Percentiles rank a stretch among this genome's conserved stretches.
Conservation (phyloP, 192 early-diverging fungal genomes). For the Ambispora gerdemannii region DNA sequence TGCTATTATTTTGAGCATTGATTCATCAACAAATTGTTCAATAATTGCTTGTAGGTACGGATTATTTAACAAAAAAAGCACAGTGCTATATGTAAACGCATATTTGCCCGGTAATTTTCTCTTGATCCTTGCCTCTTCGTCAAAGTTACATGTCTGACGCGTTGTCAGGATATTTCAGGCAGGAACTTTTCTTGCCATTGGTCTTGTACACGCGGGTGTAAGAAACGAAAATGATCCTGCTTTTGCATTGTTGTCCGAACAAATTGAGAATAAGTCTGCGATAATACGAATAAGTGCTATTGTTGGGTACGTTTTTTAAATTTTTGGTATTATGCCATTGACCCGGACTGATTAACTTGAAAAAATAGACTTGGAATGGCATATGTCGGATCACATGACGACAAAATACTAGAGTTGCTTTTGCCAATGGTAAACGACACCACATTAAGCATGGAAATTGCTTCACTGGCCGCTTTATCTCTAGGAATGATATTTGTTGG, state of each 20-base stretch:
- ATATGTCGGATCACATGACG: constrained; percentile 85
- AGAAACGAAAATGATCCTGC: constrained; percentile 91
- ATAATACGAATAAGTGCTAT: constrained; percentile 75
- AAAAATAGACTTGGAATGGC: constrained; percentile 81
- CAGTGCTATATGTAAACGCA: background rate
- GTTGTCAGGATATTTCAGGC: constrained; percentile 44
- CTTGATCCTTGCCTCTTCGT: background rate
- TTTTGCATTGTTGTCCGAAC: constrained; percentile 81
- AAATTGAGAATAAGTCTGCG: constrained; percentile 58
- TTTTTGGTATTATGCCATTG: background rate
- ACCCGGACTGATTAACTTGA: background rate
- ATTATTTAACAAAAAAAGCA: background rate
- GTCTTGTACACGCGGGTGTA: constrained; percentile 86
- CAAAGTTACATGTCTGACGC: background rate
- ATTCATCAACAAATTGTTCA: background rate
- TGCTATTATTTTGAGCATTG: background rate
- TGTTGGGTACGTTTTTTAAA: constrained; percentile 55
- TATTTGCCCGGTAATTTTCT: background rate
- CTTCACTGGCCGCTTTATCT: constrained; percentile 84
- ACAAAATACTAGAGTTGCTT: constrained; percentile 81
- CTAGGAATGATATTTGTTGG: constrained; percentile 93
- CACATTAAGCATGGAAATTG: constrained; percentile 79
- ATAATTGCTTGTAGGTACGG: background rate
- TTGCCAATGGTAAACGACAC: constrained; percentile 80
- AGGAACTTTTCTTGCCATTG: constrained; percentile 91